Evolutionary conservation across 352 stramenopile genomes (phyloP).

Genomic region (Pythium pyrilobum): DNA sequence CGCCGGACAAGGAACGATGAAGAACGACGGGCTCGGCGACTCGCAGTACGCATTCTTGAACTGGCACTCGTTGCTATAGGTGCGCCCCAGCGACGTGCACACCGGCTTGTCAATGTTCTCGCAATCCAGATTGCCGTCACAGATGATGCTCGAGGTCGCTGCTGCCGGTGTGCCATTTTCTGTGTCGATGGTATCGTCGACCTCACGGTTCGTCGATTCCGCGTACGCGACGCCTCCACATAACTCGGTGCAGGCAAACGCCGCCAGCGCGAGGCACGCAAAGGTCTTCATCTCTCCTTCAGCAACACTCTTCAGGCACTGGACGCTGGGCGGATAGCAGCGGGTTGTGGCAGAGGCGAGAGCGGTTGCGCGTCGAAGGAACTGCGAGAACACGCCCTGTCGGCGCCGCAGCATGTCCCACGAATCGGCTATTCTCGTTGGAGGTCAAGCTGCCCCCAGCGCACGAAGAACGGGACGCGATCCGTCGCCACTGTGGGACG

Average conservation of each 20-base stretch:
- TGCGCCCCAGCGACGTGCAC: constrained; percentile 7
- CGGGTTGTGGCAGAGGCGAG: too few species aligned
- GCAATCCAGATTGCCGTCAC: constrained; percentile 1
- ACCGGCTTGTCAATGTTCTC: neutral
- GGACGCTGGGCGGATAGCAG: too few species aligned
- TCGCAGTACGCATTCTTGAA: constrained; percentile 19
- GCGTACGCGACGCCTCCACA: neutral
- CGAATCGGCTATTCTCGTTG: too few species aligned
- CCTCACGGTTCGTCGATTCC: neutral
- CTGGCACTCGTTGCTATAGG: constrained; percentile 2
- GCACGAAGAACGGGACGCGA: too few species aligned
- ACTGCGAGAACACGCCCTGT: too few species aligned
- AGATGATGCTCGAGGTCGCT: neutral
- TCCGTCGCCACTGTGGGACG: too few species aligned
- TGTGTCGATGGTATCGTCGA: constrained; percentile 6
- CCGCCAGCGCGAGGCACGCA: neutral
- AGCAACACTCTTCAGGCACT: too few species aligned
- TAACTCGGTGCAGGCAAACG: neutral
- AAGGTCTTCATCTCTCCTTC: constrained; percentile 12
- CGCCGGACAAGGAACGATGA: neutral
- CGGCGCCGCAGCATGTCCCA: too few species aligned
- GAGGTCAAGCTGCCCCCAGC: too few species aligned
- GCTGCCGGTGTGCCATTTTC: neutral
- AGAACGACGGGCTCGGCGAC: neutral
- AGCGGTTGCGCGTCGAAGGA: too few species aligned